Base-by-base conservation (phyloP, 176 grass and related monocot species). In the Zoysia pacifica region DNA sequence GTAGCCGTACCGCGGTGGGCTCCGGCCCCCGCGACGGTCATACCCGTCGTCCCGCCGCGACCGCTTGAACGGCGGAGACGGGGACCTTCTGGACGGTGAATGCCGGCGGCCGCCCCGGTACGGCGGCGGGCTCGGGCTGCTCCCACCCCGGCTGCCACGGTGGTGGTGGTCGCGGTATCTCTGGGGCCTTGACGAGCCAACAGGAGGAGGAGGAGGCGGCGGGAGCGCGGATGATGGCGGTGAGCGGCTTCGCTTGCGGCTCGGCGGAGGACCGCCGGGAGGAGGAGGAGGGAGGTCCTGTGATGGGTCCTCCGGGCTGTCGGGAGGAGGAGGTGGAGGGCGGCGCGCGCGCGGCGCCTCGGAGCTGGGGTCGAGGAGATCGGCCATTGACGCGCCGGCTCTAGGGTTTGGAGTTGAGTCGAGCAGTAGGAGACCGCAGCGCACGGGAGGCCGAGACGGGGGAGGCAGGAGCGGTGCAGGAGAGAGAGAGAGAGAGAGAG, bases 41-140 rank as follows among this genome's bases (percentile, higher is more conserved):
- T 95, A 96, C 15, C 97, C 86, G 38, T 91, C 93, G 42, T 98
- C 96, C 85, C 90, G 64, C 58, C 97, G 58, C 9, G 97, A 91
- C 48, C 97, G 74, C 81, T 99, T 99, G 55, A 89, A 91, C 1
- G 90, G 89, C 62, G 90, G 90, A 53, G 93, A 93, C 5, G 88
- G 84, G 42, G 90, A 92, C 64, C 96, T 86, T 36, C 89, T 89
- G 0, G 90, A 78, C 9, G 90, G 93, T 13, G 97, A 93, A 79
- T 89, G 90, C 16, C 93, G 83, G 38, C 88, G 93, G 38, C 96
- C 81, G 49, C 85, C 28, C 28, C 28, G 28, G 28, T 28, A 28
- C 28, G 28, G 96, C 60, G 90, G 90, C 38, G 96, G 93, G 60
- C 88, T 91, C 58, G 84, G 39, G 67, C 87, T 87, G 56, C 79